Conservation (phyloP, 495 filamentous ascomycete genomes). For the Bacidia rubella region DNA sequence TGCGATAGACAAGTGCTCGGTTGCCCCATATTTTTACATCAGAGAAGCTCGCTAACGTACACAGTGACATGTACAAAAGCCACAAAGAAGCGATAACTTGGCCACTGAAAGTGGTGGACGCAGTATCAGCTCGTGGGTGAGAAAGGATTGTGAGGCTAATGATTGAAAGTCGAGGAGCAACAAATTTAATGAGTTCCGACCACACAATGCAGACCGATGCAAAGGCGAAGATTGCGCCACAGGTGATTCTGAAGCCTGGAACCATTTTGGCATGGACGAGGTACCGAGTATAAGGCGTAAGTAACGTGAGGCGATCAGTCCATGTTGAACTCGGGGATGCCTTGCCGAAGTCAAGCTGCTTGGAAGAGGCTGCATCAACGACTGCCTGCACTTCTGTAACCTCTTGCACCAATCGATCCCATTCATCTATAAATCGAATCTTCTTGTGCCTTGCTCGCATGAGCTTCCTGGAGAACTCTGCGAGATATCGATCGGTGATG, state of each 20-base stretch:
- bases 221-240: conserved; percentile 50
- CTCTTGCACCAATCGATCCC: conserved; percentile 62
- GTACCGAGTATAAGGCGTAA: conserved; percentile 83
- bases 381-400: conserved; percentile 67
- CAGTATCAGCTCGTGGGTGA: conserved; percentile 48
- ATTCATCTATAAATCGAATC: conserved; percentile 68
- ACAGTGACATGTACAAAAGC: conserved; percentile 87
- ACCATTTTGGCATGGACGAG: conserved; percentile 56
- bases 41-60: conserved; percentile 69
- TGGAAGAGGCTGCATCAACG: conserved; percentile 68
- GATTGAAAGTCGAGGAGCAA: conserved; percentile 61
- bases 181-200: conserved; percentile 76
- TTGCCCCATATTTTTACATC: conserved; percentile 93
- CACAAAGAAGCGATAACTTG: conserved; percentile 74
- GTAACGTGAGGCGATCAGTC: conserved; percentile 39
- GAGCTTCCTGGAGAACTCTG: conserved; percentile 71
- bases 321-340: conserved; percentile 40
- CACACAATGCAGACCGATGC: conserved; percentile 77
- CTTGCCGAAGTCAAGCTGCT: conserved; percentile 60
- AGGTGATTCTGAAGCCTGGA: conserved; percentile 45
- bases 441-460: conserved; percentile 71
- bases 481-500: conserved; percentile 85
- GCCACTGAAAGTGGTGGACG: conserved; percentile 65
- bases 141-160: conserved; percentile 78
- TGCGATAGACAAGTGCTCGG: conserved; percentile 74